Percentiles rank a stretch among this genome's conserved stretches.
Conservation (phyloP, 257 asterid species). For the Solanum neorickii region DNA sequence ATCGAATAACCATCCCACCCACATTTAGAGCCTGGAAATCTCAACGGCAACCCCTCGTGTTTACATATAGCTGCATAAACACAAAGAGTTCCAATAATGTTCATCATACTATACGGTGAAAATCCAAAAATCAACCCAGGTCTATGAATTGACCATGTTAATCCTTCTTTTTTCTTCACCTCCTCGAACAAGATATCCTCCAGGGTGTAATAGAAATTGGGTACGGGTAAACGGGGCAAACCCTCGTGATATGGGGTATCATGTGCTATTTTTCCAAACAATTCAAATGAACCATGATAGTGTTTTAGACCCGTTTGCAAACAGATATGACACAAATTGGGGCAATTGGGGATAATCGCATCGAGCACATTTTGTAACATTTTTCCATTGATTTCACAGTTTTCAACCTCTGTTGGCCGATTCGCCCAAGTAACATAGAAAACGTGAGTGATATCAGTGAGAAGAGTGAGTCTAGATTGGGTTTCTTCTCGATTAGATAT, state of each 20-base stretch:
- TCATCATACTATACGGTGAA: conserved; percentile 24
- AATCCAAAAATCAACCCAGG: conserved; percentile 22
- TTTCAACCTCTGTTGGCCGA: conserved; percentile 4
- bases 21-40: conserved; percentile 13
- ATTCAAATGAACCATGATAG: conserved; percentile 16
- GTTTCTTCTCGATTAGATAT: conserved; percentile 5
- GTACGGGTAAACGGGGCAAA: conserved; percentile 7
- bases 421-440: conserved; percentile 23
- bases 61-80: conserved; percentile 22
- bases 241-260: conserved; percentile 23
- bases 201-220: conserved; percentile 19
- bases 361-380: conserved; percentile 17
- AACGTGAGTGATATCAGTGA: conserved; percentile 17
- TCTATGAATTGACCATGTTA: conserved; percentile 23
- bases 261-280: conserved; percentile 3
- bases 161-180: conserved; percentile 1
- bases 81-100: conserved; percentile 10
- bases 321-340: conserved; percentile 13
- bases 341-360: conserved; percentile 13
- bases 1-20: conserved; percentile 14
- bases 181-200: conserved; percentile 20
- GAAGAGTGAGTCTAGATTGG: conserved; percentile 8
- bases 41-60: conserved; percentile 13
- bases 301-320: conserved; percentile 27
- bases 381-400: conserved; percentile 11